Conservation (phyloP, 2,329 filamentous ascomycete species). For the Plectosphaerella cucumerina region DNA sequence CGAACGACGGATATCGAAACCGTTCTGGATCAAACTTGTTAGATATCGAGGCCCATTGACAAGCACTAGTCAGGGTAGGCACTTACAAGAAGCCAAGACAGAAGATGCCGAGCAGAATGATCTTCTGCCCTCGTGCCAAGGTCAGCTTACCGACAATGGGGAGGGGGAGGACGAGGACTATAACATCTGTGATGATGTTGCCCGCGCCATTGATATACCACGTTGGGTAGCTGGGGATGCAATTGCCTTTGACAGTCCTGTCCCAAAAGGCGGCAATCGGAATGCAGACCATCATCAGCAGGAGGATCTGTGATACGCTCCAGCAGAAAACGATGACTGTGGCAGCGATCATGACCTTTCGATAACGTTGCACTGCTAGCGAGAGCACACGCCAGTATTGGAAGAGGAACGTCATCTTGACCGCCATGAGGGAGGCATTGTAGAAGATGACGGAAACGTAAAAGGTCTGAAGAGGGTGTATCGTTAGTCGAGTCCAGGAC, state of each 20-base stretch:
- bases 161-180: constrained; percentile 16
- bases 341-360: too few relatives aligned
- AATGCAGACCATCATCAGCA: constrained; percentile 10
- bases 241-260: constrained; percentile 5
- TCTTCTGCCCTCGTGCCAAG: constrained; percentile 13
- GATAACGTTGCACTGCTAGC: too few relatives aligned
- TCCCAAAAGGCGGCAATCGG: constrained; percentile 13
- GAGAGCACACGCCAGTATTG: too few relatives aligned
- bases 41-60: not conserved
- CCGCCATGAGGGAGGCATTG: too few relatives aligned
- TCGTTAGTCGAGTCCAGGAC: too few relatives aligned
- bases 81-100: constrained; percentile 19
- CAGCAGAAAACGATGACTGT: constrained; percentile 7
- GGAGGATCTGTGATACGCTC: constrained; percentile 9
- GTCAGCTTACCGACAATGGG: constrained; percentile 16
- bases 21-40: constrained; percentile 5
- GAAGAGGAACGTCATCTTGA: too few relatives aligned
- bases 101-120: constrained; percentile 17
- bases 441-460: too few relatives aligned
- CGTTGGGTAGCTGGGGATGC: constrained; percentile 11
- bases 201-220: constrained; percentile 16
- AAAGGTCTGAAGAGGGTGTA: too few relatives aligned
- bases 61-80: too few relatives aligned
- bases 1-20: constrained; percentile 14
- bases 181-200: constrained; percentile 19